Base-by-base conservation (phyloP, 1,284 basidiomycete genomes). In the Apiotrichum laibachii region DNA sequence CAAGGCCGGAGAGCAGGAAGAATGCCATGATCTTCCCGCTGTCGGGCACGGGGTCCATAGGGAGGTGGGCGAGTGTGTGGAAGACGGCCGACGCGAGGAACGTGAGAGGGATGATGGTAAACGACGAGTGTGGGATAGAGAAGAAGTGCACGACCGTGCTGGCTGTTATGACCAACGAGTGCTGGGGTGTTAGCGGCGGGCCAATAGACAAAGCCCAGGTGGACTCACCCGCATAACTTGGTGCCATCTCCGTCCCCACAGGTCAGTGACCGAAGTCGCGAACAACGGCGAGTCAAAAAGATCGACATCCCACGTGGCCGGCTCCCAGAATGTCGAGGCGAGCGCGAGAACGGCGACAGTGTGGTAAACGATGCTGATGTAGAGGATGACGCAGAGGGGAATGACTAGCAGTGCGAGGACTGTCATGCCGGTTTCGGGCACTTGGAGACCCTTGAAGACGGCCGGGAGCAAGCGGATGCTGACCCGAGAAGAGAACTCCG, bases 221-320 rank as follows among this genome's bases (percentile, higher is more conserved):
- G 5, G 3, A 19, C 44, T 33, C 13, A 53, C 43, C 16, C 42
- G 21, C n/a, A 60, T 22, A 13, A 59, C 57, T 67, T 73, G 71
- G 62, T 77, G 75, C 75, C 75, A 77, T 47, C 75, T 52, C 51
- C 61, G 64, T 2, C 75, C 73, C 75, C 75, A 77, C 43, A 76
- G 63, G 21, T 75, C 70, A 46, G 73, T 52, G 45, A 77, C 34
- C 56, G 71, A 73, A 50, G 71, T 71, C 5, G 70, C 63, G 34
- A 46, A 53, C 51, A 67, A 64, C 0, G 74, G 73, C 33, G 53
- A 45, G 50, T 72, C 64, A 47, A 75, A 71, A 35, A 77, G 53
- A 50, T 70, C 67, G 22, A 67, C 56, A 50, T 72, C 68, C 73
- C 72, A 76, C 6, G 61, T 63, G 40, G 70, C 67, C 5, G 55